A percentile compares a stretch with the other conserved stretches of the same genome.
Evolutionary conservation across 73 alveolate genomes (phyloP).

Genomic region (Paramecium biaurelia): DNA sequence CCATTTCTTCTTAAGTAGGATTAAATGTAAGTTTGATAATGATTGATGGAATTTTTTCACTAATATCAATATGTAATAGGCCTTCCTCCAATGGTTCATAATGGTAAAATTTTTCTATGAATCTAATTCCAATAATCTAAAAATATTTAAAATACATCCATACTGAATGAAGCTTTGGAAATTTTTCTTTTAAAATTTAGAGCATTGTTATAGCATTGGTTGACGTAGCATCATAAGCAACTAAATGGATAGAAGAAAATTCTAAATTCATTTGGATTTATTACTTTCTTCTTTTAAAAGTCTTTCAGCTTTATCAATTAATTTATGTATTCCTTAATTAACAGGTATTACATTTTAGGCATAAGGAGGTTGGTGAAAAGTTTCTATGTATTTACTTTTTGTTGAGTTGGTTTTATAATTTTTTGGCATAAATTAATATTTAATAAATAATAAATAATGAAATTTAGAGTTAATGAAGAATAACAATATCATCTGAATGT

Average conservation of each 20-base stretch:
- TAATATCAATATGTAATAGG: not conserved
- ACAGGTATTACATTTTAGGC: not conserved
- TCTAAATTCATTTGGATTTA: not conserved
- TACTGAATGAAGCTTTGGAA: not conserved
- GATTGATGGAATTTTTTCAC: not conserved
- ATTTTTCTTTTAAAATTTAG: not conserved
- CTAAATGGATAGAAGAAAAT: not conserved
- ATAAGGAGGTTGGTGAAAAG: too few relatives aligned
- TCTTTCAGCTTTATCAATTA: not conserved
- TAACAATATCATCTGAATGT: not conserved
- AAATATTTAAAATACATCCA: not conserved
- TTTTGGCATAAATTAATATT: not conserved
- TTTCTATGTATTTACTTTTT: not conserved
- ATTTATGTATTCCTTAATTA: not conserved
- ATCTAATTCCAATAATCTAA: not conserved
- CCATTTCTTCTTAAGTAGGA: not conserved
- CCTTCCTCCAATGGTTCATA: conserved; percentile 33
- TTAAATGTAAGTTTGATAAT: not conserved
- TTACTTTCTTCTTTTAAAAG: not conserved
- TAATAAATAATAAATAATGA: not conserved
- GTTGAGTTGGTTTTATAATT: not conserved
- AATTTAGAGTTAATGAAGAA: not conserved
- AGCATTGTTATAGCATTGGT: not conserved
- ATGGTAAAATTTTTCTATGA: not conserved
- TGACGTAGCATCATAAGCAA: not conserved